These are phyloP conservation scores for Carex myosuroides DNA, from an alignment of 176 grass and related monocot genomes.

Conservation along the genomic window DNA sequence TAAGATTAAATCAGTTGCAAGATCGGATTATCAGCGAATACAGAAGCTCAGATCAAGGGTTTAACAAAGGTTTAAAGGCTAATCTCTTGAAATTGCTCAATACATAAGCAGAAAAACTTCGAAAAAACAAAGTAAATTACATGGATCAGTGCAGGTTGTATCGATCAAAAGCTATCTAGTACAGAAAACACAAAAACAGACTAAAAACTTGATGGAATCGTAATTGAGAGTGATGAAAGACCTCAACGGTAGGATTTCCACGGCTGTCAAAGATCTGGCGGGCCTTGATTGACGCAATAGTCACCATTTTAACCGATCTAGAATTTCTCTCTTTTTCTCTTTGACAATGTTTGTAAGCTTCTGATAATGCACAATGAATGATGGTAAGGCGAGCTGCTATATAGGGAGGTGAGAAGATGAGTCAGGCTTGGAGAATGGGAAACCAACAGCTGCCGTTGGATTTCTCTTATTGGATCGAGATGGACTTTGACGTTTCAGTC, in stretches of 20 bases:
- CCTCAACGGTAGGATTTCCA: conserved; percentile 46
- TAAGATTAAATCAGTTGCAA: neutral
- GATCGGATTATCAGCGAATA: neutral
- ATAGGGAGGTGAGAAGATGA: conserved; percentile 4
- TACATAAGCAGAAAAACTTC: neutral
- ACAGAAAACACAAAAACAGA: neutral
- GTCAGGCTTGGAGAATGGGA: conserved; percentile 11
- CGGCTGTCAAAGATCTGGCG: conserved; percentile 98
- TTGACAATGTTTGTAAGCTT: neutral
- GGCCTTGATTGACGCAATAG: conserved; percentile 58
- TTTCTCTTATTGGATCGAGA: conserved; percentile 15
- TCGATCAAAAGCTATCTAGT: neutral
- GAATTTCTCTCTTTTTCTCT: neutral
- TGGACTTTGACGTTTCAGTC: neutral
- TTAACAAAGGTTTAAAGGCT: conserved; percentile 9
- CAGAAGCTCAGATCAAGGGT: conserved; percentile 9
- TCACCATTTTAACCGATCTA: conserved; percentile 30
- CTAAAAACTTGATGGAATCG: neutral
- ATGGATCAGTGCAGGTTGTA: neutral
- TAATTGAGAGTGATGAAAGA: conserved; percentile 7
- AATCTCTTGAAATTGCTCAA: neutral
- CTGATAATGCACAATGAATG: neutral
- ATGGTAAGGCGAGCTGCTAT: neutral
- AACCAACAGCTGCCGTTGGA: conserved; percentile 40
- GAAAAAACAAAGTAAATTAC: conserved; percentile 3